Evolutionary conservation across 768 basidiomycete species (phyloP).

Genomic region (Suillus placidus): DNA sequence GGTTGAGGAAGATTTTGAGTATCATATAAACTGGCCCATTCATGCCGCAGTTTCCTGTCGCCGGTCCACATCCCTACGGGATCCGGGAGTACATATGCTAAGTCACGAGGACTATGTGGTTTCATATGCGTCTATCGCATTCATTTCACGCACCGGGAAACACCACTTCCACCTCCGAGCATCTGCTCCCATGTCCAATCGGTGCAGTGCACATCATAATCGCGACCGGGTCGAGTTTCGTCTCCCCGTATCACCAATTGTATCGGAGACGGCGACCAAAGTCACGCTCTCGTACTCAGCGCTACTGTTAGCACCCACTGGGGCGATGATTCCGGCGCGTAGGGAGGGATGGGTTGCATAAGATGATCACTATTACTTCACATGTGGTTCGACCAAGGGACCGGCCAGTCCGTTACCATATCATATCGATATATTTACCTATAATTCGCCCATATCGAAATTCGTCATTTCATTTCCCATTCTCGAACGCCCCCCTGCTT

Average conservation of each 20-base stretch:
- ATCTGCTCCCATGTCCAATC: background rate
- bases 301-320: background rate
- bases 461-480: background rate
- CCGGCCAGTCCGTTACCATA: background rate
- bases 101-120: background rate
- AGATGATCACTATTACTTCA: background rate
- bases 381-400: background rate
- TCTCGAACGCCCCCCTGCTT: background rate
- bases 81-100: background rate
- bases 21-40: conserved; percentile 1
- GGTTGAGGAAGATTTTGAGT: conserved; percentile 17
- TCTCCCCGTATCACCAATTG: background rate
- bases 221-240: background rate
- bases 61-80: background rate
- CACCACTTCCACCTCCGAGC: background rate
- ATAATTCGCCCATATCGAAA: background rate
- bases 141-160: background rate
- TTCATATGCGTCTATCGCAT: background rate
- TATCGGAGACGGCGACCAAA: background rate
- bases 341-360: background rate
- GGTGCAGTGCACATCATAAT: background rate
- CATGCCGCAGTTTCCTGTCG: background rate
- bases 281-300: background rate
- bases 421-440: background rate
- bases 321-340: background rate